Conservation (phyloP, 768 basidiomycete genomes). For the Nevesoporus exiguus region DNA sequence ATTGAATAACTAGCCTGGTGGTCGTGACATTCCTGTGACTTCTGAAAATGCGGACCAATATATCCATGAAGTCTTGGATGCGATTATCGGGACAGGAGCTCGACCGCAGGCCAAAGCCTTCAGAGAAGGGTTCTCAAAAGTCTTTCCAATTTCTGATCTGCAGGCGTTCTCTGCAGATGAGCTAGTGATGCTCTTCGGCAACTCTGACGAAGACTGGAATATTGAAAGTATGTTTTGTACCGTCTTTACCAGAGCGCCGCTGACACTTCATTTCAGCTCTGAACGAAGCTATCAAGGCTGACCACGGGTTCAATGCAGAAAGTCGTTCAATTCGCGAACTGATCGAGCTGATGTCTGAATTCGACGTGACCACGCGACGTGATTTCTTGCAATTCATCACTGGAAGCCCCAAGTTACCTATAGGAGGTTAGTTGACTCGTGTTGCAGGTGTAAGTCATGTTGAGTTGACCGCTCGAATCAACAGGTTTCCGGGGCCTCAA, state of each 20-base stretch:
- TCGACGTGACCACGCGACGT: conserved; percentile 68
- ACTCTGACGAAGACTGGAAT: conserved; percentile 97
- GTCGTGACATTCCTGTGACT: conserved; percentile 77
- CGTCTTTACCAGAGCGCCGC: background rate
- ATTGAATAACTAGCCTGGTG: conserved; percentile 55
- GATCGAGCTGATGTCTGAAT: conserved; percentile 81
- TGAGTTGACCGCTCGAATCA: background rate
- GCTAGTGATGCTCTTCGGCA: conserved; percentile 93
- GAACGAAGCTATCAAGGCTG: conserved; percentile 88
- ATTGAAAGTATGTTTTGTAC: conserved; percentile 65
- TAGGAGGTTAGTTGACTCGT: conserved; percentile 66
- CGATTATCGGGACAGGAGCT: conserved; percentile 80
- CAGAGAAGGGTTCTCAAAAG: conserved; percentile 91
- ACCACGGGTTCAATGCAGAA: conserved; percentile 97
- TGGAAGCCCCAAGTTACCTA: conserved; percentile 93
- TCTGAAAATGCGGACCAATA: conserved; percentile 88
- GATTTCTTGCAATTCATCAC: conserved; percentile 96
- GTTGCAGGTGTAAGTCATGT: background rate
- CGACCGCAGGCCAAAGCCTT: conserved; percentile 84
- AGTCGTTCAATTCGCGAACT: conserved; percentile 88
- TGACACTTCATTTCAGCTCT: conserved; percentile 52
- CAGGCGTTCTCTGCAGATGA: conserved; percentile 93
- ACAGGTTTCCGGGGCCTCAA: conserved; percentile 92
- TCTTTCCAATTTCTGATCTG: conserved; percentile 90
- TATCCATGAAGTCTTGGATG: conserved; percentile 80